Conservation (phyloP, 2,329 filamentous ascomycete genomes). For the Trichoderma cornu-damae region DNA sequence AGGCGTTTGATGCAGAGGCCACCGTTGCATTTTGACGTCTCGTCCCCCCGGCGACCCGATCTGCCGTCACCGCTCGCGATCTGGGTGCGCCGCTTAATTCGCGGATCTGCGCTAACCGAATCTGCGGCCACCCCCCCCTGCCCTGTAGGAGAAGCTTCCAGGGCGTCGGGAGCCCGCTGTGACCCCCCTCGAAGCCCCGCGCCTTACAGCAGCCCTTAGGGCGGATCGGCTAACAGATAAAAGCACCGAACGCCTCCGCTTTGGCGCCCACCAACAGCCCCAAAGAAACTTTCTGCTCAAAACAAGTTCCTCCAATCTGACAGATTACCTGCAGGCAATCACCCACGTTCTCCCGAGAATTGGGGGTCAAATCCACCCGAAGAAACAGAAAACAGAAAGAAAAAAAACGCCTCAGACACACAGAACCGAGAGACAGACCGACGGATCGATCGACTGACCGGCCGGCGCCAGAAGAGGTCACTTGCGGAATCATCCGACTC, state of each 20-base stretch:
- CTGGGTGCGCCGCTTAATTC: neutral
- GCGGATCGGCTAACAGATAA: neutral
- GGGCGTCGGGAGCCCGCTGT: neutral
- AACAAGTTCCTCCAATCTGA: slow-evolving; percentile 1
- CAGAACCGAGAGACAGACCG: too few species aligned
- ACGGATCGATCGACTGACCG: too few species aligned
- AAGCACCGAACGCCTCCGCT: neutral
- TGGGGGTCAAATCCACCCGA: too few species aligned
- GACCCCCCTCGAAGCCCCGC: too few species aligned
- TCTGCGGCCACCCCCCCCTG: too few species aligned
- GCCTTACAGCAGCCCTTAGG: too few species aligned
- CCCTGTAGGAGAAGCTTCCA: too few species aligned
- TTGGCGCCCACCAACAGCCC: neutral
- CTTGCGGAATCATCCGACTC: slow-evolving; percentile 5
- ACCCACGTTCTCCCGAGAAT: neutral
- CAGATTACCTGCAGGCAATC: slow-evolving; percentile 4
- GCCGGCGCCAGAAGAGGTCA: neutral
- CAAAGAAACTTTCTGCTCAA: too few species aligned
- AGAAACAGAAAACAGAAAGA: too few species aligned
- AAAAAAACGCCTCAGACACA: too few species aligned
- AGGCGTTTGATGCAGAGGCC: too few species aligned
- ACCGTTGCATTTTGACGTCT: too few species aligned
- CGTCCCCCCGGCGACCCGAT: neutral
- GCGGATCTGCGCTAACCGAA: neutral
- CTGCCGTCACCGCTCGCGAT: neutral